Base-by-base conservation (phyloP, 352 stramenopile species). In the Phytopythium cucurbitacearum region DNA sequence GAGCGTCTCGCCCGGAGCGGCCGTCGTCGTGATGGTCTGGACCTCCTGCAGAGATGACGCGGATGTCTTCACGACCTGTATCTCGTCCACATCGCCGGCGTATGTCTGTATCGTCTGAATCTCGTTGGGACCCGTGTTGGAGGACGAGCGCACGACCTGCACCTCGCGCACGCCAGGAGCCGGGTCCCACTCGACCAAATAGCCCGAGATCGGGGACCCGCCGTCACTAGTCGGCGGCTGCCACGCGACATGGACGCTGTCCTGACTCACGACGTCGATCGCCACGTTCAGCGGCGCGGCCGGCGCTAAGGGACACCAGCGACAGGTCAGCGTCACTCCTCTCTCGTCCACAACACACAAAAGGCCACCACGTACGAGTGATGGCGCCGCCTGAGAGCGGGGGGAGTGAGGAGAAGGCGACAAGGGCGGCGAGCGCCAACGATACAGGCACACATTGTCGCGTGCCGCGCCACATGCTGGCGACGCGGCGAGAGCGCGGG, bases 131-230 rank as follows among this genome's bases (percentile, higher is more conserved):
- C 89, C 90, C 0, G 90, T 90, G 65, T 96, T 91, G 34, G 76
- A 73, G 12, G 59, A 73, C 21, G 85, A 94, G 36, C 62, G 74
- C 21, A 97, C 80, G 15, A 86, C 69, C 62, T 98, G 94, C n/a
- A 97, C 77, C 60, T 97, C 91, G 38, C 79, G 76, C 12, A 82
- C 76, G 35, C 91, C 91, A 11, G 89, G 86, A 46, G 90, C 76
- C 7, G 91, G 96, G 62, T 98, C 95, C 71, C 91, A 98, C 57
- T 98, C 87, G 40, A 98, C 77, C 35, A 90, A 48, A 53, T 93
- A 93, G 9, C 72, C 75, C 1, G 78, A 85, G 38, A 97, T 64
- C 0, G 82, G 71, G 12, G 83, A 75, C 39, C 82, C 86, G n/a
- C 88, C 86, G 56, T 96, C 82, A 16, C 55, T 62, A 13, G 68